Evolutionary conservation across 768 basidiomycete species (phyloP), one percentile per base, ranked within the genome.

Genomic region (Cytidiella melzeri): DNA sequence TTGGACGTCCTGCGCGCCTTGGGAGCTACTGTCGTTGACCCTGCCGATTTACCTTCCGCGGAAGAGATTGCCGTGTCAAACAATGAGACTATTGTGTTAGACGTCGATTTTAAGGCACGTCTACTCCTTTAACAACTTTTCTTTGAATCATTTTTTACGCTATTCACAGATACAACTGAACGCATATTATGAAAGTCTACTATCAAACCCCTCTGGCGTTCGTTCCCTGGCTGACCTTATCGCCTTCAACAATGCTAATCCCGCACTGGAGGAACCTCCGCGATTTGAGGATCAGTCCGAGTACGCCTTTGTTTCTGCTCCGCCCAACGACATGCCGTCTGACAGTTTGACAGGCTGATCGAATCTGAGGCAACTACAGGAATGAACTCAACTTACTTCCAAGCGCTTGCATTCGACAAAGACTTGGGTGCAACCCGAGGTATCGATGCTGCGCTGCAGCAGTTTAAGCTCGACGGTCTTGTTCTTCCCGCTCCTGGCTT

Each of bases 31-130:
- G 67, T 84, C 1, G 69, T 83, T 7, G 82, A 85, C 55, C 79
- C 80, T 1, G 78, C 80, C 1, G 77, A 84, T 51, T 60, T 84
- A 10, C 74, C 79, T 0, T 73, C 74, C n/a, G 79, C 76, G 4
- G 67, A 74, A 2, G 80, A 78, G 37, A 58, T 69, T 21, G 55
- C 57, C 2, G 73, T 73, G 0, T 70, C 72, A 11, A 54, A 56
- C 13, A 77, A 79, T 47, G 80, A 83, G 58, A 75, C 68, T 0
- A 56, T 77, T 9, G 81, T 82, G 3, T 57, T 81, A n/a, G 60
- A 69, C 18, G 61, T 67, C 1, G 80, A 84, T 50, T 78, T 84
- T 66, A 84, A 81, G 70, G 81, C 76, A 41, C 21, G 61, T 56
- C n/a, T 11, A 2, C 27, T 19, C 24, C 2, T 37, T 19, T 26